These are phyloP conservation scores for Oenanthe javanica DNA, from an alignment of 140 eudicot genomes.

Conservation along the genomic window DNA sequence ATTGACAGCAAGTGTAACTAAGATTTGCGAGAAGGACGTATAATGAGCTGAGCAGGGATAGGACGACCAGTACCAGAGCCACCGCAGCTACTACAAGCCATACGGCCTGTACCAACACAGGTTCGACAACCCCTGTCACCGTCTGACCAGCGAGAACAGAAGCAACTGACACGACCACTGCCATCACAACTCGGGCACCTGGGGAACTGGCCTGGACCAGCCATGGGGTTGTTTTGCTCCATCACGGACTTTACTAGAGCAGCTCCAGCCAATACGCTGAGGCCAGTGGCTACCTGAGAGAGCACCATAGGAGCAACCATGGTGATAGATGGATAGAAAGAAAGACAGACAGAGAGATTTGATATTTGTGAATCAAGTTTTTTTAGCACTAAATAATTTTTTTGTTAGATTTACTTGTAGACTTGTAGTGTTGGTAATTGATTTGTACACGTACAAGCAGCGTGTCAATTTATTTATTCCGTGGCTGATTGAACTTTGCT, in stretches of 20 bases:
- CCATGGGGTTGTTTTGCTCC: slow-evolving; percentile 56
- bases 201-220: slow-evolving; percentile 65
- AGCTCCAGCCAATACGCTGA: slow-evolving; percentile 76
- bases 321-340: not conserved
- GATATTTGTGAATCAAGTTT: not conserved
- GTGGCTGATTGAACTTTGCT: not conserved
- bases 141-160: slow-evolving; percentile 87
- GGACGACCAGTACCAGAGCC: slow-evolving; percentile 93
- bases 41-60: slow-evolving; percentile 59
- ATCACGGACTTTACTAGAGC: slow-evolving; percentile 57
- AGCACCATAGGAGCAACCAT: slow-evolving; percentile 66
- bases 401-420: not conserved
- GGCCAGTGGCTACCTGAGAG: slow-evolving; percentile 67
- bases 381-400: not conserved
- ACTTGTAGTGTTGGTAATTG: not conserved
- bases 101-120: slow-evolving; percentile 87
- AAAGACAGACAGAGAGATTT: slow-evolving; percentile 5
- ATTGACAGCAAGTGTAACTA: not conserved
- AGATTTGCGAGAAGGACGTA: slow-evolving; percentile 29
- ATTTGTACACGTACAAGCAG: slow-evolving; percentile 1
- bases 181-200: slow-evolving; percentile 83
- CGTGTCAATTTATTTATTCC: not conserved
- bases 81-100: slow-evolving; percentile 85
- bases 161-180: slow-evolving; percentile 67
- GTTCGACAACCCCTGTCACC: slow-evolving; percentile 90